phyloP scores from a whole-genome alignment of 768 basidiomycete species.

The Lyophyllum decastes region DNA sequence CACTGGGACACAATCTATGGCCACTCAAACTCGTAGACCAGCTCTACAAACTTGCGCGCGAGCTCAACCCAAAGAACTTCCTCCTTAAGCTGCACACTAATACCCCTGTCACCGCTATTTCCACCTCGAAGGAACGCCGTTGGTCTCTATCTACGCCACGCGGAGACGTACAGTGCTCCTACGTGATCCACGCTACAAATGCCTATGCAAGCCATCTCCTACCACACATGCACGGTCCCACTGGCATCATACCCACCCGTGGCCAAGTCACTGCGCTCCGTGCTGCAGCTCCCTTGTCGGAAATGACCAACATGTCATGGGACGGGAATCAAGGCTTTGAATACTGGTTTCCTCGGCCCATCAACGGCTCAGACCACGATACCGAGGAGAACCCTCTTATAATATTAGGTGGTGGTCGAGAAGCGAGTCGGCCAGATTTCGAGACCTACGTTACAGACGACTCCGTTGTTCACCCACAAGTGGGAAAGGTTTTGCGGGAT shows the following conservation, averaged over 20 bases:
- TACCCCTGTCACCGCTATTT: slow-evolving; percentile 63
- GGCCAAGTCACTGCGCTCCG: slow-evolving; percentile 62
- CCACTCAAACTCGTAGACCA: slow-evolving; percentile 80
- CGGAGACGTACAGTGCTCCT: slow-evolving; percentile 59
- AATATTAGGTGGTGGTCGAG: slow-evolving; percentile 73
- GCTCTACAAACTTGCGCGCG: slow-evolving; percentile 48
- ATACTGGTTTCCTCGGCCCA: slow-evolving; percentile 83
- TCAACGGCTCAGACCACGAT: slow-evolving; percentile 19
- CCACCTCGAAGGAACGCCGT: slow-evolving; percentile 25
- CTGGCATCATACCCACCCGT: slow-evolving; percentile 67
- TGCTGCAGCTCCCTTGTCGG: slow-evolving; percentile 32
- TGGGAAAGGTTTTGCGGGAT: slow-evolving; percentile 50
- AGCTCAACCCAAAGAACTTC: slow-evolving; percentile 28
- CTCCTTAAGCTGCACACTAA: slow-evolving; percentile 66
- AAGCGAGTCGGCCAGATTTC: slow-evolving; percentile 38
- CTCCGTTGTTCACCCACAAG: slow-evolving; percentile 43
- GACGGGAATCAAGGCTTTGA: slow-evolving; percentile 55
- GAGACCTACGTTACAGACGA: slow-evolving; percentile 64
- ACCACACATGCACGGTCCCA: slow-evolving; percentile 57
- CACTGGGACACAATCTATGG: slow-evolving; percentile 73
- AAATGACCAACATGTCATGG: slow-evolving; percentile 49
- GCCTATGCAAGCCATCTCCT: slow-evolving; percentile 79
- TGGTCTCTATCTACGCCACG: slow-evolving; percentile 68
- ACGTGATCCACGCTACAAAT: slow-evolving; percentile 87
- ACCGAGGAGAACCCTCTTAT: slow-evolving; percentile 51